Base-by-base conservation (phyloP, 2,329 filamentous ascomycete genomes). In the Boeremia exigua region DNA sequence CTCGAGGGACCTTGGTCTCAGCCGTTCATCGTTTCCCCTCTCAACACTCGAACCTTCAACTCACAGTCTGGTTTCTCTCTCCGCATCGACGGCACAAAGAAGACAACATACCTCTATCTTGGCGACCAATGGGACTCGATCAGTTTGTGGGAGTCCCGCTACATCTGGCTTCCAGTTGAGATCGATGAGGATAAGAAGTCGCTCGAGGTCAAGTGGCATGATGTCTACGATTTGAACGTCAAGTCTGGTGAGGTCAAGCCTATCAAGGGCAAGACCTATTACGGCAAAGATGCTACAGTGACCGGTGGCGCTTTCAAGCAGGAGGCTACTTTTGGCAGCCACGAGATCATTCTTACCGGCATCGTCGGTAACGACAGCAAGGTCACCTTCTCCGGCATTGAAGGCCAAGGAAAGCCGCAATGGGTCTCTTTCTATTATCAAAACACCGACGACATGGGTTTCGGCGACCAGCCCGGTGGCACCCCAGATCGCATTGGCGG, bases 401-500 rank as follows among this genome's bases (percentile, higher is more conserved):
- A 81, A 62, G 82, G 82, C 8, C 71, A 74, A 0, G 82, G 82
- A 2, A 78, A 80, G 53, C 78, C 80, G 1, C 83, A 85, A 65
- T 85, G 82, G 82, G 78, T 85, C 1, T 83, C 82, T 0, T 85
- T 85, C 67, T 81, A 84, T 67, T 84, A 84, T 60, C 82, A 85
- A 57, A 84, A 86, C 68, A 85, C 77, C 2, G 84, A 86, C 45
- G 84, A 86, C 54, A 85, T 86, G 82, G 84, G 84, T 2, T 86
- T 84, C 50, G 84, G 84, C 0, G 76, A 78, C 54, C 76, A 78
- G 57, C 73, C 85, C 2, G 81, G 80, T 38, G 85, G 85, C 6
- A 72, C 75, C 0, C 85, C 85, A 0, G 84, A 88, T 64, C 80
- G 85, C 6, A 86, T 88, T 50, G 82, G 82, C 5, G 84, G 85